phyloP scores from a whole-genome alignment of 1,139 yeast genomes.

The Candida smagusa region DNA sequence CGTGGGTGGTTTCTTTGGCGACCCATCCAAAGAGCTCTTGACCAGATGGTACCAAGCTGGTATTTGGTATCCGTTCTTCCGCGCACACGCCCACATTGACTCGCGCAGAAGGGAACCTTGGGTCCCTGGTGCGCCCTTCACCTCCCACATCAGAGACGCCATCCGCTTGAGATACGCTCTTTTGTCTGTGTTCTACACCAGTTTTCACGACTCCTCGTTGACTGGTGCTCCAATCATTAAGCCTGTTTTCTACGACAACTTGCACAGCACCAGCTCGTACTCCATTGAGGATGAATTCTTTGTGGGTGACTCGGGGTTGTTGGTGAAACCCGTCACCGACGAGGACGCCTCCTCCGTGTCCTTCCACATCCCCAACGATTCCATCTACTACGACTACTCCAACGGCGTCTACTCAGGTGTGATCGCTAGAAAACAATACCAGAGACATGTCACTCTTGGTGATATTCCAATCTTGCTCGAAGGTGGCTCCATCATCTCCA shows the following conservation, averaged over 20 bases:
- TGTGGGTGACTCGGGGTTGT: slow-evolving; percentile 66
- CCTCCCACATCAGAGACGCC: slow-evolving; percentile 66
- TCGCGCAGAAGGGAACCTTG: slow-evolving; percentile 92
- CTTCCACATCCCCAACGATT: slow-evolving; percentile 64
- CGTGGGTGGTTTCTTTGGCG: slow-evolving; percentile 94
- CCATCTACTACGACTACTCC: slow-evolving; percentile 57
- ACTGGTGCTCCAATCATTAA: slow-evolving; percentile 69
- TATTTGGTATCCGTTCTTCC: slow-evolving; percentile 91
- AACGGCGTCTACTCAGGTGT: slow-evolving; percentile 26
- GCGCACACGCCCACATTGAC: slow-evolving; percentile 96
- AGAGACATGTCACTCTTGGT: slow-evolving; percentile 44
- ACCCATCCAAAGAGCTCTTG: slow-evolving; percentile 76
- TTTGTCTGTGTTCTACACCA: slow-evolving; percentile 77
- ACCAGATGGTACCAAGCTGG: slow-evolving; percentile 97
- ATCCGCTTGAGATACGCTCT: slow-evolving; percentile 69
- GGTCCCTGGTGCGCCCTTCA: slow-evolving; percentile 73
- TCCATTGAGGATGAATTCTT: slow-evolving; percentile 81
- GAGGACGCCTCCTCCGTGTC: slow-evolving; percentile 44
- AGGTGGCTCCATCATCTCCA: slow-evolving; percentile 73
- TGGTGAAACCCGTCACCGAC: slow-evolving; percentile 79
- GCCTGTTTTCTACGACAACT: slow-evolving; percentile 70
- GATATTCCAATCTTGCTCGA: slow-evolving; percentile 71
- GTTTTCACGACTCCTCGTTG: slow-evolving; percentile 62
- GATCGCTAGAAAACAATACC: slow-evolving; percentile 6
- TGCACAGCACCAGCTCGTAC: slow-evolving; percentile 48